A percentile compares a stretch with the other conserved stretches of the same genome.
Evolutionary conservation across 768 basidiomycete genomes (phyloP).

Genomic region (Lactarius quietus): DNA sequence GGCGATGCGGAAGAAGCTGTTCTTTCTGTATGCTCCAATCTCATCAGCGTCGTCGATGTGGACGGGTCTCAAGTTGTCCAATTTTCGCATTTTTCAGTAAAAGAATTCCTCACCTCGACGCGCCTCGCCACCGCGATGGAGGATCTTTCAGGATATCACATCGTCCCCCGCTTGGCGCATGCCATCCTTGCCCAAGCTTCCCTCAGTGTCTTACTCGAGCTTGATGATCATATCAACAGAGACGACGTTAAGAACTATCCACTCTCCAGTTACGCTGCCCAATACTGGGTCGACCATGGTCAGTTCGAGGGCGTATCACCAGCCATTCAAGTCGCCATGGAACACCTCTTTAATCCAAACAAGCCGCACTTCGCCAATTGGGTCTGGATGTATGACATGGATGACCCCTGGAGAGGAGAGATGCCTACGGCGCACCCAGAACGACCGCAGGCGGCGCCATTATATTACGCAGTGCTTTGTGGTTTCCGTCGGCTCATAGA

Average conservation of each 20-base stretch:
- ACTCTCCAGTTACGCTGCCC: constrained; percentile 1
- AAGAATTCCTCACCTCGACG: constrained; percentile 5
- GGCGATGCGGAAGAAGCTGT: neutral
- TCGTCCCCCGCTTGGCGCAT: neutral
- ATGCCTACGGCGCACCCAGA: neutral
- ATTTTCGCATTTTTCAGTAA: constrained; percentile 16
- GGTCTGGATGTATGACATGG: constrained; percentile 5
- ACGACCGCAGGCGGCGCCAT: neutral
- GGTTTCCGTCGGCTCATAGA: neutral
- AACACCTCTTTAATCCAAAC: neutral
- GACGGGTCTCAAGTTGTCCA: neutral
- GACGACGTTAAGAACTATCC: neutral
- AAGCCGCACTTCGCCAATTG: neutral
- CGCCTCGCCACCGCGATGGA: neutral
- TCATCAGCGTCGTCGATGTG: neutral
- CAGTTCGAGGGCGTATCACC: neutral
- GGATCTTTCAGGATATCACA: neutral
- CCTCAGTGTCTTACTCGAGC: neutral
- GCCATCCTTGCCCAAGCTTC: neutral
- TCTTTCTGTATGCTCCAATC: neutral
- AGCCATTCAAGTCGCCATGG: neutral
- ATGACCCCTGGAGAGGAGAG: neutral
- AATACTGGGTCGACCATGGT: constrained; percentile 3
- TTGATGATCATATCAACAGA: neutral
- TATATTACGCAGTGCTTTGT: constrained; percentile 1